Evolutionary conservation across 1,284 basidiomycete species (phyloP).

Genomic region (Ustilago trichophora): DNA sequence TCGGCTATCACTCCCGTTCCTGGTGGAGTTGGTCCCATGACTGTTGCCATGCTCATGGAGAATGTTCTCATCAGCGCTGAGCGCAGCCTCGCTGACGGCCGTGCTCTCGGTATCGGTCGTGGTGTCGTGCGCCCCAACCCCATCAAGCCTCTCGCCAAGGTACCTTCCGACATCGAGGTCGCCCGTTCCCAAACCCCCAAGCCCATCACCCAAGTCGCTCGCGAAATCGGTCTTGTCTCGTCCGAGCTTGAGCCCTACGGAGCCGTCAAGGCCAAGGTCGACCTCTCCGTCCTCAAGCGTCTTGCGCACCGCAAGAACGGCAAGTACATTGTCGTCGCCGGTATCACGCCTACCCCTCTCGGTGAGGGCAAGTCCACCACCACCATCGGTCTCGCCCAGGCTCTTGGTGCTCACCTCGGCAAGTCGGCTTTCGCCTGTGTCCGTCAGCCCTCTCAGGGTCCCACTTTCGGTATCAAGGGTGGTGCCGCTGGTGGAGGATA

Average conservation of each 20-base stretch:
- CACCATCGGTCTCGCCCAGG: slow-evolving; percentile 95
- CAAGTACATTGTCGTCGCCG: slow-evolving; percentile 96
- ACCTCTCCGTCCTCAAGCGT: slow-evolving; percentile 85
- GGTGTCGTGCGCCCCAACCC: slow-evolving; percentile 79
- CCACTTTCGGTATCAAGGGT: slow-evolving; percentile 99
- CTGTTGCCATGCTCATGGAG: slow-evolving; percentile 96
- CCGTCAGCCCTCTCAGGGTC: slow-evolving; percentile 98
- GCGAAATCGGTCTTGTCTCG: slow-evolving; percentile 85
- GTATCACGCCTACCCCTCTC: slow-evolving; percentile 96
- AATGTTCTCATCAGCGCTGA: slow-evolving; percentile 86
- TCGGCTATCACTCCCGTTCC: slow-evolving; percentile 96
- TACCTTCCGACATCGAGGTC: slow-evolving; percentile 87
- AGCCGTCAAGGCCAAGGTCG: slow-evolving; percentile 96
- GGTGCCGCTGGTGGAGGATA: slow-evolving; percentile 98
- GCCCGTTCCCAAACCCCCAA: slow-evolving; percentile 95
- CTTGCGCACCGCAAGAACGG: slow-evolving; percentile 87
- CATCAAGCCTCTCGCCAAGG: slow-evolving; percentile 80
- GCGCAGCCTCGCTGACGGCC: slow-evolving; percentile 77
- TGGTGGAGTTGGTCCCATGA: slow-evolving; percentile 95
- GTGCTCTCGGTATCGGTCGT: slow-evolving; percentile 72
- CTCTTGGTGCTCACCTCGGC: slow-evolving; percentile 90
- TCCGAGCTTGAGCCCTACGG: slow-evolving; percentile 95
- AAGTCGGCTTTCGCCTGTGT: slow-evolving; percentile 96
- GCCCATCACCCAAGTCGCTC: slow-evolving; percentile 81
- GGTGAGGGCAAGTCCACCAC: slow-evolving; percentile 99